Conservation (phyloP, 164 flowering plant genomes). For the Cinnamomum chago region DNA sequence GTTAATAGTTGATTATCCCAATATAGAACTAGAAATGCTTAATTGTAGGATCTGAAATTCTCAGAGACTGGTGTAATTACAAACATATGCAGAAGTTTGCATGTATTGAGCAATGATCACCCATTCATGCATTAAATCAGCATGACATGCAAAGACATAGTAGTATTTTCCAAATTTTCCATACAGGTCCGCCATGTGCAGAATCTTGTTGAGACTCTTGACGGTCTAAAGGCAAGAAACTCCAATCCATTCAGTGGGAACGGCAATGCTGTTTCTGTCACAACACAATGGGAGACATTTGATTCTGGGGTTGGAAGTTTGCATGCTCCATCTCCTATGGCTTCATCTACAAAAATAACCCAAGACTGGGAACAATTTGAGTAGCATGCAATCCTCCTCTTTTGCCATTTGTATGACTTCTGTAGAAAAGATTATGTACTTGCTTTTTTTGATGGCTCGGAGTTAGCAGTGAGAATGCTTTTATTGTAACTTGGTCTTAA, state of each 20-base stretch:
- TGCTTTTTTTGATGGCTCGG: not conserved
- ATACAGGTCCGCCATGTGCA: constrained; percentile 36
- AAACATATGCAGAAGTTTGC: not conserved
- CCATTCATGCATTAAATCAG: not conserved
- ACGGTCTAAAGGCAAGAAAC: constrained; percentile 24
- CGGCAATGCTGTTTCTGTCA: constrained; percentile 20
- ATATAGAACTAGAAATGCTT: too few relatives aligned
- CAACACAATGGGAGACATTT: constrained; percentile 52
- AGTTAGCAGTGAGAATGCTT: not conserved
- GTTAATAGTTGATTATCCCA: too few relatives aligned
- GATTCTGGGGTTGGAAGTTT: constrained; percentile 60
- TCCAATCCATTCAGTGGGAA: constrained; percentile 20
- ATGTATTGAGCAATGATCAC: not conserved
- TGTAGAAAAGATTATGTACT: not conserved
- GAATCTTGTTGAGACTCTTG: constrained; percentile 25
- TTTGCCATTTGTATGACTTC: constrained; percentile 4
- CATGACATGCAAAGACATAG: not conserved
- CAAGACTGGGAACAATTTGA: constrained; percentile 59
- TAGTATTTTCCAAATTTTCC: not conserved
- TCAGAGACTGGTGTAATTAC: not conserved
- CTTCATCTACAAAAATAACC: constrained; percentile 33
- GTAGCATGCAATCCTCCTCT: constrained; percentile 10
- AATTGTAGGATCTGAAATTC: too few relatives aligned
- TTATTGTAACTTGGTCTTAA: not conserved
- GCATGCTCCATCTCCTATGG: constrained; percentile 40